Evolutionary conservation across 164 flowering plant species (phyloP).

Genomic region (Vitis riparia): DNA sequence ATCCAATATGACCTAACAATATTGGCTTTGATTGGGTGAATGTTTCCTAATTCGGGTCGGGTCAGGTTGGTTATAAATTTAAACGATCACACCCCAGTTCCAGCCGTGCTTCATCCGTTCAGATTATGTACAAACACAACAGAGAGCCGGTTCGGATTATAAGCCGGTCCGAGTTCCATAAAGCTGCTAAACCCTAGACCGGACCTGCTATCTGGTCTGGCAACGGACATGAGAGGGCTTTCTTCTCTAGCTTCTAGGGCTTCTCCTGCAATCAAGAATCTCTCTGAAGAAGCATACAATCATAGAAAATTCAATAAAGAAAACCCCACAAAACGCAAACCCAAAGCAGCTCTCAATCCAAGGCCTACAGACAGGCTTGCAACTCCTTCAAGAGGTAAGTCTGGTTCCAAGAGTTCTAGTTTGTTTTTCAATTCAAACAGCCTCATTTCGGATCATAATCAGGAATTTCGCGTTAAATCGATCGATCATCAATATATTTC

Average conservation of each 20-base stretch:
- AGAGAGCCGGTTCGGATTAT: neutral
- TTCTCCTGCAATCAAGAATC: conserved; percentile 28
- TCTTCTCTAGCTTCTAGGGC: conserved; percentile 42
- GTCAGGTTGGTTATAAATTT: too few relatives aligned
- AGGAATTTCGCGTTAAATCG: conserved; percentile 5
- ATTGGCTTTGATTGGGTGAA: too few relatives aligned
- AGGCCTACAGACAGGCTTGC: conserved; percentile 9
- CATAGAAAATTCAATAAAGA: conserved; percentile 8
- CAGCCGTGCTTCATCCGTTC: too few relatives aligned
- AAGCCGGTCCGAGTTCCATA: neutral
- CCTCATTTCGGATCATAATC: conserved; percentile 14
- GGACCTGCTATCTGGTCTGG: neutral
- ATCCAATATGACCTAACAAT: too few relatives aligned
- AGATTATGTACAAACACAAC: neutral
- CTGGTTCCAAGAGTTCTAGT: conserved; percentile 7
- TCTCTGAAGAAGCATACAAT: conserved; percentile 10
- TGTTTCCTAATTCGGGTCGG: too few relatives aligned
- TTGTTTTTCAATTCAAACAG: conserved; percentile 6
- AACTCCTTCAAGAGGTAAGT: conserved; percentile 30
- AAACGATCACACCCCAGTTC: too few relatives aligned
- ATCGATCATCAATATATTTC: conserved; percentile 52
- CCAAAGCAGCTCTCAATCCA: conserved; percentile 7
- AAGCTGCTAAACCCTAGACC: too few relatives aligned
- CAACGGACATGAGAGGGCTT: conserved; percentile 47
- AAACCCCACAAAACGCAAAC: conserved; percentile 16